These are phyloP conservation scores for Auriscalpium vulgare DNA, from an alignment of 768 basidiomycete species.

Conservation along the genomic window DNA sequence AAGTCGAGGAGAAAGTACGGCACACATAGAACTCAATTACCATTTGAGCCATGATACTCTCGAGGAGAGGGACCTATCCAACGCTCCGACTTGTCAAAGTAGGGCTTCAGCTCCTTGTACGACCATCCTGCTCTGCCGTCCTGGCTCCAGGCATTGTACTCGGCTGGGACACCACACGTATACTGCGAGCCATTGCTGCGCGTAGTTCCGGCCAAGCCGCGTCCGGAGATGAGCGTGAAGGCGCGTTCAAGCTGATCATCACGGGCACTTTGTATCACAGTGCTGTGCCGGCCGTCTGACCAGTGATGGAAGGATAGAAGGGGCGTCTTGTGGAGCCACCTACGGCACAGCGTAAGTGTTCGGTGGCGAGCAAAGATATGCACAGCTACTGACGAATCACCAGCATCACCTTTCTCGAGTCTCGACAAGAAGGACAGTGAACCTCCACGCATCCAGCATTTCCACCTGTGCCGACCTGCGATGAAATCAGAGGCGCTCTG, in stretches of 20 bases:
- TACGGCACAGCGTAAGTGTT: neutral
- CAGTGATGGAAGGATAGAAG: constrained; percentile 24
- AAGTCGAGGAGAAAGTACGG: neutral
- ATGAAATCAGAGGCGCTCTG: neutral
- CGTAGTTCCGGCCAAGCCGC: constrained; percentile 38
- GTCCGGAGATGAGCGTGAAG: constrained; percentile 20
- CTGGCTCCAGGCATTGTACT: constrained; percentile 25
- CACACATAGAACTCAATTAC: neutral
- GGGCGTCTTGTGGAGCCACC: constrained; percentile 15
- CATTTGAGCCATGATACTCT: constrained; percentile 1
- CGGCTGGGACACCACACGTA: constrained; percentile 21
- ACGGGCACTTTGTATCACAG: constrained; percentile 9
- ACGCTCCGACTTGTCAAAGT: constrained; percentile 27
- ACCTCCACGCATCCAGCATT: constrained; percentile 28
- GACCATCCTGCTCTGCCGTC: constrained; percentile 27
- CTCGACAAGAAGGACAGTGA: constrained; percentile 26
- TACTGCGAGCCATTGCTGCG: constrained; percentile 37
- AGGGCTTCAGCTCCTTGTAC: constrained; percentile 26
- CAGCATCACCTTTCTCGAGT: constrained; percentile 20
- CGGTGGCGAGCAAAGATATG: neutral
- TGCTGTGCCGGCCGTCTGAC: constrained; percentile 17
- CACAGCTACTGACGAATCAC: constrained; percentile 20
- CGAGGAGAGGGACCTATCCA: neutral
- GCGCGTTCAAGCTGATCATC: constrained; percentile 5
- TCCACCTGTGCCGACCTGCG: constrained; percentile 20